Evolutionary conservation across 768 basidiomycete species (phyloP), one percentile per base, ranked within the genome.

Genomic region (Multifurca ochricompacta): DNA sequence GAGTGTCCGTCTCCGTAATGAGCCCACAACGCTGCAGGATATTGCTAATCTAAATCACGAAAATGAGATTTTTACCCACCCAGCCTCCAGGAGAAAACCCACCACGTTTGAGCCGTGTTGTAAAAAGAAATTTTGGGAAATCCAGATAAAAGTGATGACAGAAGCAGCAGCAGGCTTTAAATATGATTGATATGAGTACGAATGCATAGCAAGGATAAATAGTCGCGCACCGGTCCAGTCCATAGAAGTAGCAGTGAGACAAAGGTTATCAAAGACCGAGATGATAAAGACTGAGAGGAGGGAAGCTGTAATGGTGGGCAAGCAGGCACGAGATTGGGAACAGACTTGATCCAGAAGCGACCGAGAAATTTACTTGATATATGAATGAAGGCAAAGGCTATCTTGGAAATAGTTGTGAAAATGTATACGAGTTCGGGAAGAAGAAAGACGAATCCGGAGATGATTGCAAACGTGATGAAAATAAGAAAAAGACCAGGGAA

Each of bases 191-290:
- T 32, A 32, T n/a, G n/a, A n/a, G n/a, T n/a, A n/a, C 13, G 7
- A 8, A 27, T 34, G 46, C 3, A 6, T 11, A 3, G 18, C 18
- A 2, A 27, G 18, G 9, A 23, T 16, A 2, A 16, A 9, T 18
- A 6, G 19, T 9, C n/a, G 19, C 49, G 42, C 32, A 56, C 55
- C 25, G 44, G 49, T 46, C 44, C 44, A 14, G 36, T 51, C 54
- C 54, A 56, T 6, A 34, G 14, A 1, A 45, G 23, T 2, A 40
- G 9, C 4, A 54, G 10, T 4, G 43, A 56, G 4, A 31, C 10
- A 18, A 51, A 13, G 8, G 14, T 40, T 13, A 56, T 14, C 3
- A 41, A 2, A 16, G n/a, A n/a, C n/a, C n/a, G n/a, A n/a, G n/a
- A n/a, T n/a, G n/a, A n/a, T n/a, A n/a, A n/a, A n/a, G 30, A 39